Conservation (phyloP, 495 filamentous ascomycete genomes). For the Xanthoparmelia taractica region DNA sequence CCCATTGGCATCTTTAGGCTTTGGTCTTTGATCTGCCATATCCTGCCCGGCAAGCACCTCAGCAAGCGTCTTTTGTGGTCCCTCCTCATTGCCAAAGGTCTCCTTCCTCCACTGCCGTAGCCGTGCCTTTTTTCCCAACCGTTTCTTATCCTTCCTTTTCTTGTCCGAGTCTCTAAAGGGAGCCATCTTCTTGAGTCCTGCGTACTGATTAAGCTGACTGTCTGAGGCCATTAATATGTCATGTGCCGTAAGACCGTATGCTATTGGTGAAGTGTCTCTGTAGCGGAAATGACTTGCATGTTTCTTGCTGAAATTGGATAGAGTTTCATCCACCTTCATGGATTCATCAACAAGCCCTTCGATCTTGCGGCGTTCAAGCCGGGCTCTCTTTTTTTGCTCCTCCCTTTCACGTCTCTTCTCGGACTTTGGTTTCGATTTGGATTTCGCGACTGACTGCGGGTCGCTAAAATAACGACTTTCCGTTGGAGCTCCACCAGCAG, state of each 20-base stretch:
- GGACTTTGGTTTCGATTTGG: constrained; percentile 36
- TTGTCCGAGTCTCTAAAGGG: constrained; percentile 79
- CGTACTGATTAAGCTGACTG: constrained; percentile 78
- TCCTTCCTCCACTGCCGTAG: constrained; percentile 87
- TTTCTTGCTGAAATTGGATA: constrained; percentile 50
- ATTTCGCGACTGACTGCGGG: constrained; percentile 13
- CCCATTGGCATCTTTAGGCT: constrained; percentile 20
- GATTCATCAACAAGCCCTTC: constrained; percentile 81
- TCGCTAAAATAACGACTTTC: not conserved
- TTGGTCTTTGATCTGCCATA: not conserved
- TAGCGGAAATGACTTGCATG: constrained; percentile 65
- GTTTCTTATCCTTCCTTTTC: constrained; percentile 80
- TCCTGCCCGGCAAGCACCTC: constrained; percentile 19
- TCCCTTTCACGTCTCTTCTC: constrained; percentile 32
- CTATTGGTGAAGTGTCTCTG: constrained; percentile 82
- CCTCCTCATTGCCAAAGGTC: constrained; percentile 72
- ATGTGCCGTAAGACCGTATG: constrained; percentile 78
- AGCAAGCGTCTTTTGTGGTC: constrained; percentile 35
- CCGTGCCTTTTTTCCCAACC: constrained; percentile 82
- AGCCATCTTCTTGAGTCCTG: constrained; percentile 89
- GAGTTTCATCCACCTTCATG: constrained; percentile 60
- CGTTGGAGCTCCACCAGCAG: constrained; percentile 36
- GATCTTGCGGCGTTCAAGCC: constrained; percentile 71
- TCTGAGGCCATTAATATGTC: constrained; percentile 92
- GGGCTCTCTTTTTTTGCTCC: constrained; percentile 65